Percentiles rank a stretch among this genome's conserved stretches.
Conservation (phyloP, 768 basidiomycete species). For the Tremella fuciformis region DNA sequence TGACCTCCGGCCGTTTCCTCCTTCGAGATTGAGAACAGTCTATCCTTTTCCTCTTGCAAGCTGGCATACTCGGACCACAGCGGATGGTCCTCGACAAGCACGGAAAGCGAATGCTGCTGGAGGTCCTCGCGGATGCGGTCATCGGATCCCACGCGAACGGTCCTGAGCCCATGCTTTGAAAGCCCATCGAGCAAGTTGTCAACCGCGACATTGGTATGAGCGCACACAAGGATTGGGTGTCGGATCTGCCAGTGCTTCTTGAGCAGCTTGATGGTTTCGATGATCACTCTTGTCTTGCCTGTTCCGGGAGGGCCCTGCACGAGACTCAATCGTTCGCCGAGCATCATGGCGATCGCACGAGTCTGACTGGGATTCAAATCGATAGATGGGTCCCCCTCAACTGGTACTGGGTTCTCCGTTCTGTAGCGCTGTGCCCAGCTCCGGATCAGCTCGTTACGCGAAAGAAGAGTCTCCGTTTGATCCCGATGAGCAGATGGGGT, state of each 20-base stretch:
- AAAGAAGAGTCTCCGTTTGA: slow-evolving; percentile 62
- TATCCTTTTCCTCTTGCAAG: slow-evolving; percentile 10
- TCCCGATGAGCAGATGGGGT: slow-evolving; percentile 35
- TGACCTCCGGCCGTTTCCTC: too few relatives aligned
- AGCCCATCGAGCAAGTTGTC: slow-evolving; percentile 84
- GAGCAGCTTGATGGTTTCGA: slow-evolving; percentile 75
- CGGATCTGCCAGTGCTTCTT: slow-evolving; percentile 79
- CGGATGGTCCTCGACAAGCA: slow-evolving; percentile 64
- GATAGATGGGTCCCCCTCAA: slow-evolving; percentile 76
- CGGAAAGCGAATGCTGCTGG: slow-evolving; percentile 62
- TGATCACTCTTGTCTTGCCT: slow-evolving; percentile 88
- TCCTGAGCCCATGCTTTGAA: slow-evolving; percentile 60
- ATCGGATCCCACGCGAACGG: slow-evolving; percentile 70
- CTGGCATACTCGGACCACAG: slow-evolving; percentile 56
- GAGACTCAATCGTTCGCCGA: slow-evolving; percentile 71
- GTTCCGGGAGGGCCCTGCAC: slow-evolving; percentile 65
- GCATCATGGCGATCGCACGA: slow-evolving; percentile 79
- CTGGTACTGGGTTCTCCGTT: slow-evolving; percentile 57
- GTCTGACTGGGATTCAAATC: slow-evolving; percentile 73
- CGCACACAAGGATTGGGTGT: slow-evolving; percentile 82
- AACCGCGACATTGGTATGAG: slow-evolving; percentile 89
- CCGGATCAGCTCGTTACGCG: slow-evolving; percentile 69
- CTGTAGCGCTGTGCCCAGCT: slow-evolving; percentile 77
- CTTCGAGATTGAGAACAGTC: background rate
- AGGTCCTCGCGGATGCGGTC: slow-evolving; percentile 63